Percentiles rank a stretch among this genome's conserved stretches.
Evolutionary conservation across 257 asterid species (phyloP).

Genomic region (Ehretia macrophylla): DNA sequence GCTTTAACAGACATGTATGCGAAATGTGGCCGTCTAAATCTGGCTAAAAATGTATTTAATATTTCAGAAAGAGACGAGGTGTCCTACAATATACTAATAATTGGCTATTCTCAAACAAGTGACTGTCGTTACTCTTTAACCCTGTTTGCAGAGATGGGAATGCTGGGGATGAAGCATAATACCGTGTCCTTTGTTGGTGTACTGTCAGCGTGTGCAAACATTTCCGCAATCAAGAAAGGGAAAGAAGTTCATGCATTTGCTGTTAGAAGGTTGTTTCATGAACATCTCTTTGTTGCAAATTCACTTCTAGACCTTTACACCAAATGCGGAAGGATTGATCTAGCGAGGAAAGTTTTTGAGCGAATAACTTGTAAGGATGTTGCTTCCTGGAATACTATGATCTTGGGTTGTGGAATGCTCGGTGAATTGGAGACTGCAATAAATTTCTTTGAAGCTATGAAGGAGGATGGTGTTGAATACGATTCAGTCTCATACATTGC

Average conservation of each 20-base stretch:
- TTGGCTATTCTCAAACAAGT: constrained; percentile 54
- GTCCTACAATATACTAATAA: constrained; percentile 62
- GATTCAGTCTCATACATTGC: constrained; percentile 63
- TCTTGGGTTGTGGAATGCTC: constrained; percentile 67
- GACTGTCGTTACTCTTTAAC: constrained; percentile 38
- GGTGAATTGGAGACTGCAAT: constrained; percentile 57
- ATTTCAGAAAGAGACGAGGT: constrained; percentile 52
- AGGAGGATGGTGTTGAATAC: constrained; percentile 36
- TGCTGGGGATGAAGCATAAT: constrained; percentile 41
- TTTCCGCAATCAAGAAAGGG: constrained; percentile 60
- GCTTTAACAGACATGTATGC: constrained; percentile 73
- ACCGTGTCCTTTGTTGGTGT: constrained; percentile 58
- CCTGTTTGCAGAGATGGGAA: constrained; percentile 64
- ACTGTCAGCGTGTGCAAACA: constrained; percentile 67
- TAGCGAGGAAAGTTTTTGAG: constrained; percentile 47
- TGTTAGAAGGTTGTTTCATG: constrained; percentile 38
- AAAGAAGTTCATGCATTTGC: constrained; percentile 68
- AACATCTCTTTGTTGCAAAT: constrained; percentile 59
- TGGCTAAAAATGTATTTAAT: constrained; percentile 43
- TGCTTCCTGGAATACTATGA: constrained; percentile 77
- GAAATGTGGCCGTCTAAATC: constrained; percentile 50
- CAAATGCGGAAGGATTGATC: constrained; percentile 55
- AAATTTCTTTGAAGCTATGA: constrained; percentile 53
- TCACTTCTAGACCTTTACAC: constrained; percentile 62
- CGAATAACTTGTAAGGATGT: constrained; percentile 42